Conservation (phyloP, 768 basidiomycete genomes). For the Psilocybe azurescens region DNA sequence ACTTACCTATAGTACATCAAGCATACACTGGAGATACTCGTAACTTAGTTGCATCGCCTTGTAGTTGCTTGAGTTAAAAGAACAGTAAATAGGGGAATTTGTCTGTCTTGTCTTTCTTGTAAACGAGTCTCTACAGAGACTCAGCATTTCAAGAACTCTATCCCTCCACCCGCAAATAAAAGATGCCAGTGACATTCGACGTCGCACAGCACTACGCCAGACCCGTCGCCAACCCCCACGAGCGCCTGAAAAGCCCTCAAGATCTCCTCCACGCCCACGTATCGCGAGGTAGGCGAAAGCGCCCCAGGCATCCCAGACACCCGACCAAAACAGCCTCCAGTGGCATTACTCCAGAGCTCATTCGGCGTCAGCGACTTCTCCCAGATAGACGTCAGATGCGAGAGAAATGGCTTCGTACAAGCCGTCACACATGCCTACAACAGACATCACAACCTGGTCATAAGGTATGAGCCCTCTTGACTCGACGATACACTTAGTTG, state of each 20-base stretch:
- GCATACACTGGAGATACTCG: too few species aligned
- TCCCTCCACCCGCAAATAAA: neutral
- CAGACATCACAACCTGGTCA: constrained; percentile 40
- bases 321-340: neutral
- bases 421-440: constrained; percentile 39
- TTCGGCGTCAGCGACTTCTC: neutral
- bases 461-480: constrained; percentile 31
- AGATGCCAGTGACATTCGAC: constrained; percentile 13
- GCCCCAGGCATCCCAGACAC: neutral
- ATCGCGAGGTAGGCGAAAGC: neutral
- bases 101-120: too few species aligned
- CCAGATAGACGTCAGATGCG: neutral
- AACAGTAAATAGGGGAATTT: too few species aligned
- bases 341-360: constrained; percentile 3
- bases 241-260: neutral
- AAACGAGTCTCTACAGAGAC: too few species aligned
- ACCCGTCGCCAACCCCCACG: neutral
- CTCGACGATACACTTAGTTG: neutral
- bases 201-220: constrained; percentile 13
- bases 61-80: too few species aligned
- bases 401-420: constrained; percentile 38
- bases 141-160: too few species aligned
- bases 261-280: constrained; percentile 14
- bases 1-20: too few species aligned
- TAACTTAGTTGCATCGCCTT: too few species aligned